These are phyloP conservation scores for Oenanthe javanica DNA, from an alignment of 140 eudicot genomes.

Conservation along the genomic window DNA sequence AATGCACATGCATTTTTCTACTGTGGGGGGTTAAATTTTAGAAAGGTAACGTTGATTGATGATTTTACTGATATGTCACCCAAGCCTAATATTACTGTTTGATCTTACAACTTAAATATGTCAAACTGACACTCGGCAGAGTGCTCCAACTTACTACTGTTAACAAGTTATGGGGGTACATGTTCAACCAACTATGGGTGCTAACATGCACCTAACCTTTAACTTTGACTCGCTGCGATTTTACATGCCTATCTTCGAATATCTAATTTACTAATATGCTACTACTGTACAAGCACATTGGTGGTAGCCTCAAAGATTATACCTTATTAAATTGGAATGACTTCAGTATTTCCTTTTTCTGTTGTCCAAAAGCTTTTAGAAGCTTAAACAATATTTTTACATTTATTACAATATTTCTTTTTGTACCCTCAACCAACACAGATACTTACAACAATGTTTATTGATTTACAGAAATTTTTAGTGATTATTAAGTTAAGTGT, in stretches of 20 bases:
- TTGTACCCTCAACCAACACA: neutral
- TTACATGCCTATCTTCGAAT: neutral
- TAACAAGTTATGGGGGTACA: neutral
- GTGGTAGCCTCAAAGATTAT: too few relatives aligned
- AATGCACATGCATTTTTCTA: neutral
- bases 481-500: neutral
- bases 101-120: too few relatives aligned
- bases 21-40: neutral
- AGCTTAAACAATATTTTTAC: neutral
- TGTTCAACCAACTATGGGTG: neutral
- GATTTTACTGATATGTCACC: neutral
- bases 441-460: neutral
- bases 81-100: neutral
- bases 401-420: neutral
- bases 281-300: neutral
- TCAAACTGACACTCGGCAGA: neutral
- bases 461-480: neutral
- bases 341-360: neutral
- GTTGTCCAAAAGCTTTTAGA: neutral
- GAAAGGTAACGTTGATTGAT: neutral
- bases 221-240: neutral
- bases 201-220: neutral
- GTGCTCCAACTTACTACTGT: neutral
- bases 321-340: too few relatives aligned
- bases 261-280: neutral